phyloP scores from a whole-genome alignment of 306 rosid genomes.

The Fragaria ananassa region DNA sequence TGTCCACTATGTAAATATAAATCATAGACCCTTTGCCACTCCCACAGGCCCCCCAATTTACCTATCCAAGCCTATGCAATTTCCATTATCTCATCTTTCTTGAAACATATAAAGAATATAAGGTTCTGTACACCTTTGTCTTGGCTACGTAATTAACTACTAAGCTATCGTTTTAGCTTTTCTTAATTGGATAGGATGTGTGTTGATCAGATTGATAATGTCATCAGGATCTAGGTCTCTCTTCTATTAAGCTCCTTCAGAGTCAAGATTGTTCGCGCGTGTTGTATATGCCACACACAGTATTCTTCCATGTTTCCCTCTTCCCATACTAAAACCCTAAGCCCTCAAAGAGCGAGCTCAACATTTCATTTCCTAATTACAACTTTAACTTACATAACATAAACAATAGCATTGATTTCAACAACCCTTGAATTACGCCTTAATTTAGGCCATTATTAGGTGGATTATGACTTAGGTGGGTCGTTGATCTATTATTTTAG shows the following conservation, averaged over 20 bases:
- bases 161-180: not conserved
- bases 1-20: conserved; percentile 7
- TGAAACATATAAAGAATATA: not conserved
- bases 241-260: not conserved
- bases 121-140: not conserved
- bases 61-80: conserved; percentile 12
- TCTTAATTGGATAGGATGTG: not conserved
- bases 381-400: not conserved
- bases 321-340: conserved; percentile 30
- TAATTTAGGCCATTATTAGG: conserved; percentile 59
- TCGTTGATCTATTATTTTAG: not conserved
- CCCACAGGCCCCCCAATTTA: not conserved
- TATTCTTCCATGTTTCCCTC: conserved; percentile 60
- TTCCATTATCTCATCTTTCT: not conserved
- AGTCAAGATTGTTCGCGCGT: conserved; percentile 52
- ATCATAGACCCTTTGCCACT: not conserved
- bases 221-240: conserved; percentile 13
- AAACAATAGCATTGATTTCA: conserved; percentile 52
- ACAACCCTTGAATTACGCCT: conserved; percentile 79
- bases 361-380: conserved; percentile 1
- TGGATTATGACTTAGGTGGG: conserved; percentile 30
- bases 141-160: not conserved
- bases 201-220: not conserved
- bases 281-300: conserved; percentile 37
- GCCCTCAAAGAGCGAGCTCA: conserved; percentile 31